phyloP scores from a whole-genome alignment of 179 eudicot species.

The Silene coronaria region DNA sequence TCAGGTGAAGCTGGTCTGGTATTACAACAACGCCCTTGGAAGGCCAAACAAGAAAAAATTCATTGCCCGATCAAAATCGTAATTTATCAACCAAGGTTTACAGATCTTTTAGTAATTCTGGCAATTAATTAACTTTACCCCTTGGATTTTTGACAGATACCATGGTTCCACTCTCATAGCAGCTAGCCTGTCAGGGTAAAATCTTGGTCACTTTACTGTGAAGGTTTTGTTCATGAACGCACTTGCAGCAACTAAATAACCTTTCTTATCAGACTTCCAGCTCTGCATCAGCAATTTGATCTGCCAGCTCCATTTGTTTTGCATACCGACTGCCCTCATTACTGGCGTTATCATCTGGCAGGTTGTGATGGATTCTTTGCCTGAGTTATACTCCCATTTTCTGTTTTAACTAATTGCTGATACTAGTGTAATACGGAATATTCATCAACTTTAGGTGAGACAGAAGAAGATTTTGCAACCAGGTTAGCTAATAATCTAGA shows the following conservation, averaged over 20 bases:
- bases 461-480: constrained; percentile 94
- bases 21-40: constrained; percentile 94
- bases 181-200: constrained; percentile 94
- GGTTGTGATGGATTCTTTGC: constrained; percentile 37
- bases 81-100: constrained; percentile 21
- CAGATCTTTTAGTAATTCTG: not conserved
- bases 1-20: constrained; percentile 98
- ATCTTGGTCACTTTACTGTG: not conserved
- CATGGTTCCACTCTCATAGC: constrained; percentile 94
- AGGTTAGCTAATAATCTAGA: constrained; percentile 86
- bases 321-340: constrained; percentile 97
- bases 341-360: constrained; percentile 93
- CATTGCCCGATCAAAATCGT: constrained; percentile 90
- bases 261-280: constrained; percentile 51
- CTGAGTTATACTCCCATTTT: not conserved
- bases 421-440: not conserved
- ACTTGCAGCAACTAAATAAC: not conserved
- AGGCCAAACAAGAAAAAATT: constrained; percentile 92
- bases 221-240: not conserved
- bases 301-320: constrained; percentile 92
- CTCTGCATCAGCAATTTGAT: constrained; percentile 92
- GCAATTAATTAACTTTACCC: constrained; percentile 4
- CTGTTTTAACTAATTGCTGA: not conserved
- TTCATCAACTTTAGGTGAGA: constrained; percentile 48
- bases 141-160: constrained; percentile 53